Evolutionary conservation across 768 basidiomycete species (phyloP), one percentile per base, ranked within the genome.

Genomic region (Tulasnella sp.): DNA sequence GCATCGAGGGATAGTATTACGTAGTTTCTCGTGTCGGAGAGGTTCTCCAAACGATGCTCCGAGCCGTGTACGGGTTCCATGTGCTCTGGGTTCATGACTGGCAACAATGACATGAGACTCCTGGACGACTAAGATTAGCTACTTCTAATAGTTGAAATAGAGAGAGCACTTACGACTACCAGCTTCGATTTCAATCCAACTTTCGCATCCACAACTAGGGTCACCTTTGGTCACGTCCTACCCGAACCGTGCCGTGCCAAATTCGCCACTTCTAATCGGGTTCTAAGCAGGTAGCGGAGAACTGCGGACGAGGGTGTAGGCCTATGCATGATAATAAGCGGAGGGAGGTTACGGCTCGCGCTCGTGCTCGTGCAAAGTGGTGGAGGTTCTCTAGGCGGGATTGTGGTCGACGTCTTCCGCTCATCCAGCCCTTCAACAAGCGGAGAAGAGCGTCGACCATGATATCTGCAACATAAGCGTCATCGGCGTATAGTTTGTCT

Each of bases 281-380:
- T 85, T 93, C 95, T 87, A 90, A 87, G 81, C 88, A 88, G 79
- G 93, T 93, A 7, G 94, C 95, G 0, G 89, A 91, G 85, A 94
- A 94, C n/a, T n/a, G n/a, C n/a, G n/a, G n/a, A n/a, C n/a, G n/a
- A n/a, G n/a, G n/a, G n/a, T n/a, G n/a, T n/a, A n/a, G n/a, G n/a
- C n/a, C n/a, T n/a, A n/a, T n/a, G n/a, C n/a, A n/a, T n/a, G n/a
- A n/a, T n/a, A n/a, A n/a, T 12, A 44, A 12, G 14, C 16, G 44
- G 19, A 18, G 44, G 3, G 44, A 18, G 1, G 44, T 44, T 44
- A 2, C n/a, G 14, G 44, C 12, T n/a, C n/a, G n/a, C n/a, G n/a
- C 44, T 18, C 16, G 3, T 12, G 44, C 44, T 14, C 19, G 16
- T 18, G 44, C 14, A 44, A 12, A 18, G 14, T 44, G 16, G 16